Evolutionary conservation across 495 filamentous ascomycete genomes (phyloP).

Genomic region (Echria macrotheca): DNA sequence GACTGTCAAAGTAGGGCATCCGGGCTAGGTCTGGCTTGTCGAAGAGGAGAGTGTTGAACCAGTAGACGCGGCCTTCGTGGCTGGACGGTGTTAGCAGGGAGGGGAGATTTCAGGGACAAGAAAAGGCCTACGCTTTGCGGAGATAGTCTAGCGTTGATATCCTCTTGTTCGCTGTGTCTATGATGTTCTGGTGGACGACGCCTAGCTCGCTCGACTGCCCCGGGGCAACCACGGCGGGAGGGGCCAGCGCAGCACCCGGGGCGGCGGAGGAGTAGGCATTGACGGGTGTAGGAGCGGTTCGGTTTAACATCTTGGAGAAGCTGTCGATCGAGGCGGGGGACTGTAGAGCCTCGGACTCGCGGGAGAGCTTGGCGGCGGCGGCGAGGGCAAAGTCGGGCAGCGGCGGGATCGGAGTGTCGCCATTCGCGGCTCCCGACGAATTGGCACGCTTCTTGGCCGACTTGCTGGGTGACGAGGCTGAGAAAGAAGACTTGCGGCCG

Average conservation of each 20-base stretch:
- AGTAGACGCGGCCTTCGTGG: conserved; percentile 89
- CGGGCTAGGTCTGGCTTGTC: conserved; percentile 72
- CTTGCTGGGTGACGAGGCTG: conserved; percentile 29
- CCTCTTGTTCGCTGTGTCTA: conserved; percentile 82
- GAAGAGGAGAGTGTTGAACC: conserved; percentile 95
- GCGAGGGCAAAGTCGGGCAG: conserved; percentile 33
- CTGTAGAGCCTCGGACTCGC: conserved; percentile 26
- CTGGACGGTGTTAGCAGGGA: conserved; percentile 35
- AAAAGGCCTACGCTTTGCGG: conserved; percentile 69
- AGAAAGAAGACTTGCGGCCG: conserved; percentile 38
- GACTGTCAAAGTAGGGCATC: conserved; percentile 78
- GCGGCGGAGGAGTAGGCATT: conserved; percentile 25
- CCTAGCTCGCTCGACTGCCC: conserved; percentile 34
- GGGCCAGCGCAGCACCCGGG: conserved; percentile 24
- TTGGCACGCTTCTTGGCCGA: conserved; percentile 26
- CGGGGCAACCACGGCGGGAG: conserved; percentile 25
- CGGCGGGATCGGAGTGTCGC: conserved; percentile 34
- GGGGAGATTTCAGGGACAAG: conserved; percentile 3
- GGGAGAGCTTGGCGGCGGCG: conserved; percentile 34
- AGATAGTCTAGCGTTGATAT: conserved; percentile 96
- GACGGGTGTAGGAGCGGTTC: conserved; percentile 27
- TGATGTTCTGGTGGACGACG: conserved; percentile 69
- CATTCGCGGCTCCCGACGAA: conserved; percentile 21
- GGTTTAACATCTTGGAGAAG: conserved; percentile 40
- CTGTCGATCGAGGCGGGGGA: conserved; percentile 33